phyloP scores from a whole-genome alignment of 2,329 filamentous ascomycete species.

The Graphium sp. region DNA sequence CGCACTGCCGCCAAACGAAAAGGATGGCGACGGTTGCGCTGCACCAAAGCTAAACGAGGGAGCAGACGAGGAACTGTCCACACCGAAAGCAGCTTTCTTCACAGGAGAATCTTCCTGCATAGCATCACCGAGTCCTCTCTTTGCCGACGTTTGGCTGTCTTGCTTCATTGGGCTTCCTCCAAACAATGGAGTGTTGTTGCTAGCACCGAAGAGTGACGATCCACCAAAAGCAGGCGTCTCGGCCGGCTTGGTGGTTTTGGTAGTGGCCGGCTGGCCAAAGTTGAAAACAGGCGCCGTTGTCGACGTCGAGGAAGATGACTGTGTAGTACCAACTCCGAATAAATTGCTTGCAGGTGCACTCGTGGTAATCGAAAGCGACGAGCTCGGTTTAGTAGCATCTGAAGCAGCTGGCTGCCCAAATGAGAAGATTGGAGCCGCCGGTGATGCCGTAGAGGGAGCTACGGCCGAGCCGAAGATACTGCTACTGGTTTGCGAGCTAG shows the following conservation, averaged over 20 bases:
- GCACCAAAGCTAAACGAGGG: slow-evolving; percentile 3
- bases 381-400: slow-evolving; percentile 3
- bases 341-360: slow-evolving; percentile 1
- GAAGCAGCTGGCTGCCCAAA: too few relatives aligned
- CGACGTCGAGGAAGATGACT: slow-evolving; percentile 2
- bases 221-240: slow-evolving; percentile 2
- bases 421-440: slow-evolving; percentile 14
- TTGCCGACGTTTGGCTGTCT: slow-evolving; percentile 8
- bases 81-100: slow-evolving; percentile 12
- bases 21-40: neutral
- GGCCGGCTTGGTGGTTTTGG: slow-evolving; percentile 9
- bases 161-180: slow-evolving; percentile 25
- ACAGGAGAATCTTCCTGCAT: slow-evolving; percentile 12
- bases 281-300: slow-evolving; percentile 7
- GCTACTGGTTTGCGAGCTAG: slow-evolving; percentile 1
- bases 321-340: slow-evolving; percentile 3
- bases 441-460: slow-evolving; percentile 3
- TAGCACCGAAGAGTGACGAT: slow-evolving; percentile 19
- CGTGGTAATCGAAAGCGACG: neutral
- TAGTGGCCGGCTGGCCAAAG: slow-evolving; percentile 11
- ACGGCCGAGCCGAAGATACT: neutral
- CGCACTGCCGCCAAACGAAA: neutral
- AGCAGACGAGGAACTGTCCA: slow-evolving; percentile 2
- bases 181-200: too few relatives aligned
- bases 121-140: slow-evolving; percentile 7